These are phyloP conservation scores for Dentiscutata heterogama DNA, from an alignment of 371 early-diverging fungal genomes.

Conservation along the genomic window DNA sequence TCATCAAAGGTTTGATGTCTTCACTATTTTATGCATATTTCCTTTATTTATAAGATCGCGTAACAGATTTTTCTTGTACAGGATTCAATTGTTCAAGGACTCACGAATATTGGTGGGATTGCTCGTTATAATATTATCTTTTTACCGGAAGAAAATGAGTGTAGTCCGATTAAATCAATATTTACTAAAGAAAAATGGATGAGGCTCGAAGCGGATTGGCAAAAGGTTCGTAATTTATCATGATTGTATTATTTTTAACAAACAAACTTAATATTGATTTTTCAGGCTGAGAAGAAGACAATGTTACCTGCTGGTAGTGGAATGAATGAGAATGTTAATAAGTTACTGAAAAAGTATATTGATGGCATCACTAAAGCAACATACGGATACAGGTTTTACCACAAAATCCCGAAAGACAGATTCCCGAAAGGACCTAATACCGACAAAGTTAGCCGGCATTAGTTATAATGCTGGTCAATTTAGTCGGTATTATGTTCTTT, in stretches of 20 bases:
- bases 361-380: constrained; percentile 30
- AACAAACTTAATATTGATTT: constrained; percentile 17
- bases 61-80: constrained; percentile 13
- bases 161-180: constrained; percentile 20
- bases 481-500: no score
- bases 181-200: constrained; percentile 28
- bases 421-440: no score
- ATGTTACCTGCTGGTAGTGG: constrained; percentile 19
- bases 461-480: no score
- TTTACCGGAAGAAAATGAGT: constrained; percentile 36
- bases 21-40: neutral
- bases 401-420: no score
- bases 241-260: constrained; percentile 17
- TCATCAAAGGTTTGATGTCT: constrained; percentile 21
- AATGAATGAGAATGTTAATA: constrained; percentile 15
- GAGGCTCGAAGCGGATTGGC: constrained; percentile 29
- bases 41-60: constrained; percentile 14
- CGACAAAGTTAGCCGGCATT: no score
- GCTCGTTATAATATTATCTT: constrained; percentile 36
- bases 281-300: constrained; percentile 23
- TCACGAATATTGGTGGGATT: constrained; percentile 10
- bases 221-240: constrained; percentile 17
- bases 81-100: constrained; percentile 32
- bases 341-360: constrained; percentile 25
- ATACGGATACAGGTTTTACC: constrained; percentile 1